Conservation (phyloP, 1,139 yeast genomes). For the Hemisphaericaspora xylofermentans region DNA sequence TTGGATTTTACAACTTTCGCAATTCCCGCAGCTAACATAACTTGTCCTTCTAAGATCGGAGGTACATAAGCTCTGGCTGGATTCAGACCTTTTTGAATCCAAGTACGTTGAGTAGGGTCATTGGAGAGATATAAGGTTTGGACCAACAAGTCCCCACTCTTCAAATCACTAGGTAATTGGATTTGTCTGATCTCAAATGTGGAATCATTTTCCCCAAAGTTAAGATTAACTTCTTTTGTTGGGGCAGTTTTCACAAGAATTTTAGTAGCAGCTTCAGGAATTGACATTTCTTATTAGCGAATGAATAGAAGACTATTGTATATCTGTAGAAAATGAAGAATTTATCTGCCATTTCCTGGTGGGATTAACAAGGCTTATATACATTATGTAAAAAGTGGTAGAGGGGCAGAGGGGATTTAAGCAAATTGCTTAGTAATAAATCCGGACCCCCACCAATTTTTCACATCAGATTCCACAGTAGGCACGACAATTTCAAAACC, state of each 20-base stretch:
- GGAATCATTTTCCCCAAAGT: constrained; percentile 18
- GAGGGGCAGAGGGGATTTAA: not conserved
- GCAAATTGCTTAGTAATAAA: too few relatives aligned
- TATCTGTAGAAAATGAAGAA: not conserved
- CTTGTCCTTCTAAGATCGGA: constrained; percentile 47
- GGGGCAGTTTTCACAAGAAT: constrained; percentile 20
- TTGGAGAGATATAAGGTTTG: constrained; percentile 54
- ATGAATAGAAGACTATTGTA: not conserved
- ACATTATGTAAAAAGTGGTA: not conserved
- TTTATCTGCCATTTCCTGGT: too few relatives aligned
- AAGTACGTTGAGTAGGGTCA: constrained; percentile 66
- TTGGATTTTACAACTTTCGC: constrained; percentile 50
- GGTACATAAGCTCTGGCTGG: constrained; percentile 45
- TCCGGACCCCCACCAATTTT: too few relatives aligned
- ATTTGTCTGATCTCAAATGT: constrained; percentile 22
- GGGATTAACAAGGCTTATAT: too few relatives aligned
- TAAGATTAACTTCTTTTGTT: constrained; percentile 15
- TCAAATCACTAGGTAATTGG: constrained; percentile 19
- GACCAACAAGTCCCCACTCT: constrained; percentile 47
- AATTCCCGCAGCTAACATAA: constrained; percentile 51
- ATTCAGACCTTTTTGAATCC: constrained; percentile 49
- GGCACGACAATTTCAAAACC: too few relatives aligned
- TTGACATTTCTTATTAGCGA: constrained; percentile 8
- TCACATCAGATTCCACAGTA: too few relatives aligned
- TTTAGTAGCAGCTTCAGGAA: constrained; percentile 12